Conservation (phyloP, 2,329 filamentous ascomycete genomes). For the Verticillium albo-atrum region DNA sequence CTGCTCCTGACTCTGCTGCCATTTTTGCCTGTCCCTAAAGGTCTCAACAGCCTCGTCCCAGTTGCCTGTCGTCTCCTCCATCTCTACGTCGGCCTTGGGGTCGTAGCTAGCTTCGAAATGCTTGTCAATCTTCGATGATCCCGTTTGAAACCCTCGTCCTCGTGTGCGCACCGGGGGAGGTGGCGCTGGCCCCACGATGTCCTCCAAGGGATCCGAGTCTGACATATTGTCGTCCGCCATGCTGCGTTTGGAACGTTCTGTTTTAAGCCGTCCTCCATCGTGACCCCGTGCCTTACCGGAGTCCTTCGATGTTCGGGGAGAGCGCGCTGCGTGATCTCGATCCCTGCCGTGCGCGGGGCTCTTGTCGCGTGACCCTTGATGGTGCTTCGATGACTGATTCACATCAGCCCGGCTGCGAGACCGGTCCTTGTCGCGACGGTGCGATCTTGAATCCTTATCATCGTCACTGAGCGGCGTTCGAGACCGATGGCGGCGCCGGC, state of each 20-base stretch:
- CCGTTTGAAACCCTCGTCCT: conserved; percentile 64
- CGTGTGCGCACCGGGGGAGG: conserved; percentile 50
- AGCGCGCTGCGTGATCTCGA: neutral
- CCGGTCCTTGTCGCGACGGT: conserved; percentile 2
- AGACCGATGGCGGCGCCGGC: conserved; percentile 22
- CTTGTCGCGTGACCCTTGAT: neutral
- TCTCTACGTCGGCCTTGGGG: conserved; percentile 50
- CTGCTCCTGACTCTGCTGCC: conserved; percentile 70
- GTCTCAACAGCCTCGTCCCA: conserved; percentile 81
- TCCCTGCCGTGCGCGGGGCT: neutral
- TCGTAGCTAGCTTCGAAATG: conserved; percentile 70
- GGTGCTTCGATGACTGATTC: neutral
- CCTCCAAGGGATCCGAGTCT: conserved; percentile 70
- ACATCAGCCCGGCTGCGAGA: neutral
- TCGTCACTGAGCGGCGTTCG: conserved; percentile 15
- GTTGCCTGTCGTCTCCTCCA: conserved; percentile 52
- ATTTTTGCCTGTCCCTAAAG: conserved; percentile 73
- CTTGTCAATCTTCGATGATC: conserved; percentile 66
- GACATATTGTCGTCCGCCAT: conserved; percentile 20
- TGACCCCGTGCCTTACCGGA: neutral
- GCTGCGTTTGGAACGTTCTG: neutral
- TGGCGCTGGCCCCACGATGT: conserved; percentile 71
- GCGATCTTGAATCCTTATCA: conserved; percentile 4
- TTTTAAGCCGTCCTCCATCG: conserved; percentile 4
- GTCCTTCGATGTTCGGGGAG: neutral